A percentile compares a stretch with the other conserved stretches of the same genome.
Conservation (phyloP, 495 filamentous ascomycete species). For the Lophium mytilinum region DNA sequence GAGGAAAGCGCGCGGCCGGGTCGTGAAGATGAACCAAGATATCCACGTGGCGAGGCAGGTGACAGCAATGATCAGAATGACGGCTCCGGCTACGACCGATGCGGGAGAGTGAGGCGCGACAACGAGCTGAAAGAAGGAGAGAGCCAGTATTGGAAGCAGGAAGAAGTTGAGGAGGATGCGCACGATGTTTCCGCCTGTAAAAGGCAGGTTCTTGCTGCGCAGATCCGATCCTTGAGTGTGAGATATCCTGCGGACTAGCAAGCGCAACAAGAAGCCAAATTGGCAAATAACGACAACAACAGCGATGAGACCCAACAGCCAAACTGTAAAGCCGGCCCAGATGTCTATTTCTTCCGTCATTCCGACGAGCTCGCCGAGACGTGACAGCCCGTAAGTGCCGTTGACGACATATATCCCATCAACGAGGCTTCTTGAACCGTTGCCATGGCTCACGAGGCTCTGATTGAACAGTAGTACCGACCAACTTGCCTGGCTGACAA, state of each 20-base stretch:
- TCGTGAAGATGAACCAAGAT: constrained; percentile 66
- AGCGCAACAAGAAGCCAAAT: constrained; percentile 64
- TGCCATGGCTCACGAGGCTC: constrained; percentile 65
- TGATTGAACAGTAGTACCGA: constrained; percentile 87
- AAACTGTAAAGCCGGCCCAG: constrained; percentile 87
- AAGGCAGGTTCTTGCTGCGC: constrained; percentile 86
- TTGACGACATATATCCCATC: constrained; percentile 78
- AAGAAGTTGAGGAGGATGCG: constrained; percentile 89
- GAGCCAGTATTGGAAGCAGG: constrained; percentile 71
- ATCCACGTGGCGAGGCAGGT: constrained; percentile 70
- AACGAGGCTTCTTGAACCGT: constrained; percentile 53
- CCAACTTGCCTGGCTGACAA: constrained; percentile 80
- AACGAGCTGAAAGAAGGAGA: constrained; percentile 89
- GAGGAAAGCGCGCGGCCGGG: constrained; percentile 72
- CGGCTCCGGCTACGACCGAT: constrained; percentile 62
- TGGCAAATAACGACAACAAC: constrained; percentile 65
- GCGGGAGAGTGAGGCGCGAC: constrained; percentile 57
- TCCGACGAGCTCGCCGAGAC: constrained; percentile 74
- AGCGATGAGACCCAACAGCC: constrained; percentile 67
- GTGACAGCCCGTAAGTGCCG: constrained; percentile 70
- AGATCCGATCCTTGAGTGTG: constrained; percentile 77
- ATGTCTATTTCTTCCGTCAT: constrained; percentile 69
- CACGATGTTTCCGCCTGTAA: constrained; percentile 77
- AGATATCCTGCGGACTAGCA: constrained; percentile 60
- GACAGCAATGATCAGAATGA: constrained; percentile 61